Evolutionary conservation across 2,329 filamentous ascomycete species (phyloP).

Genomic region (Allantophomopsis cytisporea): DNA sequence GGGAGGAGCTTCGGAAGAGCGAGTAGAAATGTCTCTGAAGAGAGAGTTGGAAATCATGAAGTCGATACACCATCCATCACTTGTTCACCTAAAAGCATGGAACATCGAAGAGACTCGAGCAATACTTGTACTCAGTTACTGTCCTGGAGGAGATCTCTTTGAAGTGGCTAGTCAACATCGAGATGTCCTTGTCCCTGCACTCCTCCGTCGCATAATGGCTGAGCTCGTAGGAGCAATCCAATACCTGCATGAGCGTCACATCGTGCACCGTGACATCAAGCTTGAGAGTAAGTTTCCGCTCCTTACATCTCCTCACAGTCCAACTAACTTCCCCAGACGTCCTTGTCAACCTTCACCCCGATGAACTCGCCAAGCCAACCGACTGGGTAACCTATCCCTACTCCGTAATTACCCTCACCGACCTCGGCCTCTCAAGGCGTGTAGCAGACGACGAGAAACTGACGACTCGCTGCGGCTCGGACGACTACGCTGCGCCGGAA

Average conservation of each 20-base stretch:
- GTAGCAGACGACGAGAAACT: slow-evolving; percentile 78
- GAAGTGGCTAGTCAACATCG: slow-evolving; percentile 71
- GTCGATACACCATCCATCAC: slow-evolving; percentile 72
- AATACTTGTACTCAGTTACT: slow-evolving; percentile 80
- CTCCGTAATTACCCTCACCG: slow-evolving; percentile 78
- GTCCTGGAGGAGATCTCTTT: slow-evolving; percentile 87
- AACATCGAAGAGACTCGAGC: slow-evolving; percentile 73
- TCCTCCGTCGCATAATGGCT: slow-evolving; percentile 77
- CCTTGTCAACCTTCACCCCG: slow-evolving; percentile 67
- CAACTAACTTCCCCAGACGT: slow-evolving; percentile 46
- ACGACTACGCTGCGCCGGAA: slow-evolving; percentile 94
- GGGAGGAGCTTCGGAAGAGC: slow-evolving; percentile 83
- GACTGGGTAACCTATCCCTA: slow-evolving; percentile 68
- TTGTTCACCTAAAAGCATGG: slow-evolving; percentile 87
- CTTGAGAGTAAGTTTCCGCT: slow-evolving; percentile 64
- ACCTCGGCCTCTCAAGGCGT: slow-evolving; percentile 77
- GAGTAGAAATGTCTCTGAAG: slow-evolving; percentile 86
- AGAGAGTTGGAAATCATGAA: slow-evolving; percentile 92
- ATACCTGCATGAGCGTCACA: slow-evolving; percentile 73
- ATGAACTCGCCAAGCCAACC: slow-evolving; percentile 48
- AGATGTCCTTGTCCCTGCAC: slow-evolving; percentile 48
- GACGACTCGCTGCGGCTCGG: slow-evolving; percentile 87
- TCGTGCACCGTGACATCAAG: slow-evolving; percentile 96
- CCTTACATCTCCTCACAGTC: slow-evolving; percentile 8
- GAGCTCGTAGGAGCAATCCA: slow-evolving; percentile 76